Base-by-base conservation (phyloP, 345 rosid genomes). In the Arabidopsis arenosa region DNA sequence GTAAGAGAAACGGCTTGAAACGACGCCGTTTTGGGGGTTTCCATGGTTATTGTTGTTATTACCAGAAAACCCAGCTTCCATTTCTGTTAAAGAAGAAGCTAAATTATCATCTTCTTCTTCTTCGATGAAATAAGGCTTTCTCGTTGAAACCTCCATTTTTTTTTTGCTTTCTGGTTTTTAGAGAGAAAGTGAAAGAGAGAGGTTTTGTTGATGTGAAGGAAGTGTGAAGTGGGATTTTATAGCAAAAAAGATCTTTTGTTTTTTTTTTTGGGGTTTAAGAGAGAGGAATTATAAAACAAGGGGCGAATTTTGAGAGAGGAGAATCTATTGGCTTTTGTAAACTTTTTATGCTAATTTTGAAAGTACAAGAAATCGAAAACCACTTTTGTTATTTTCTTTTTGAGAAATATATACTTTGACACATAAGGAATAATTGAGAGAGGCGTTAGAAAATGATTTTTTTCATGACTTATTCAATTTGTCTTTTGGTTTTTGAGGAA, bases 31-130 rank as follows among this genome's bases (percentile, higher is more conserved):
- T 3, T 37, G 68, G 5, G 32, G 13, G 15, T 26, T 67, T 51
- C 47, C 61, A 4, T 1, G 47, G 3, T 3, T 17, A 35, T 2
- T 63, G 8, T 41, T 45, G 2, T 4, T 63, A 6, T 32, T 45
- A 28, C 81, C 68, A 14, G 89, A 87, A 61, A 84, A 75, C 43
- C 89, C 93, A 76, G 89, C 89, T 78, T 89, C 96, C 83, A 83
- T 78, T 43, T 79, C 89, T 3, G 89, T 83, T 6, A 91, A 67
- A 17, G 89, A 88, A 43, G 86, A 88, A 59, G 84, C 90, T 70
- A 87, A 69, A 13, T 81, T 85, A 53, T 17, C 88, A 10, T 87
- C 92, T 32, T 84, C 89, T 23, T 70, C 74, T 57, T 78, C 70
- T 61, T 79, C 88, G 0, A 80, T 68, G 64, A 89, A 88, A 82